Base-by-base conservation (phyloP, 2,329 filamentous ascomycete genomes). In the Trichoderma simmonsii region DNA sequence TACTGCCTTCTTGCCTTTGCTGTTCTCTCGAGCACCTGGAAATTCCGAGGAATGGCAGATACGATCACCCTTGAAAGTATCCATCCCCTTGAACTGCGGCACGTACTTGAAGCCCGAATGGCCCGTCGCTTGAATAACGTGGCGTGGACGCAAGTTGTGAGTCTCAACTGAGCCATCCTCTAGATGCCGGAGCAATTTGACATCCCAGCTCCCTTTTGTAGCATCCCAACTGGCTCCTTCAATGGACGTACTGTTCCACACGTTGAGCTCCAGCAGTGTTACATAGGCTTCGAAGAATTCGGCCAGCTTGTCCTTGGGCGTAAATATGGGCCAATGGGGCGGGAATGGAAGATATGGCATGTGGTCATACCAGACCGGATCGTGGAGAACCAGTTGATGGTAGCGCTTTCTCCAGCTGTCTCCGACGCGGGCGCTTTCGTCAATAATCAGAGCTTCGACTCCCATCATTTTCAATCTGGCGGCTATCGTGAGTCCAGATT, bases 241-340 rank as follows among this genome's bases (percentile, higher is more conserved):
- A 0, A 92, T 75, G 1, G 81, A 84, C 0, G 89, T 88, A 12
- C 79, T 81, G 0, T 84, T 87, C 91, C 90, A 92, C 30, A 92
- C 86, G 73, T 92, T 91, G 54, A 93, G 84, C 75, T 93, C 91
- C n/a, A 93, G 83, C 0, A 89, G 79, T 6, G 82, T 85, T 0
- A 86, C 90, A 74, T 93, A 93, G 0, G 86, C 82, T 74, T 92
- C 90, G 73, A 93, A 89, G 81, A 89, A 93, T 57, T 92, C 89
- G 1, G 85, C 91, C 0, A 92, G 82, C 77, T 93, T 93, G 78
- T 93, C 90, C 77, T 92, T 93, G 6, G 90, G 90, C 0, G 90
- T 92, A 78, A 91, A 93, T 18, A 91, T 82, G 4, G 91, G 91
- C 91, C 91, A 93, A 67, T 86, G 85, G 0, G 85, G 77, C 0